These are phyloP conservation scores for Aspergillus terreus DNA, from an alignment of 2,329 filamentous ascomycete genomes.

Conservation along the genomic window DNA sequence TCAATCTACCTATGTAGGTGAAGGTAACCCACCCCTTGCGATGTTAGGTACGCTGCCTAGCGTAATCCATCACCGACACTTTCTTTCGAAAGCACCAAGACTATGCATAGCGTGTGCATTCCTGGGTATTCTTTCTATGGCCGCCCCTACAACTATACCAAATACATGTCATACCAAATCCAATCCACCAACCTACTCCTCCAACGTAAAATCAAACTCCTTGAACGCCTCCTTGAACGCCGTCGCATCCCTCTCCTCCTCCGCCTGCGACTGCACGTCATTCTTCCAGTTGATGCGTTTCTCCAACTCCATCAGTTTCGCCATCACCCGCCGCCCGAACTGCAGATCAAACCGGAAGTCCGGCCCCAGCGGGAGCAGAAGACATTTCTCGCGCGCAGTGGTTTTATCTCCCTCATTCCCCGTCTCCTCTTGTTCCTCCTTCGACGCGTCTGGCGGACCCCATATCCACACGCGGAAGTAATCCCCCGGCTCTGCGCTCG, in stretches of 20 bases:
- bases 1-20: too few relatives aligned
- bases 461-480: conserved; percentile 84
- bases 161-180: too few relatives aligned
- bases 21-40: too few relatives aligned
- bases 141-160: too few relatives aligned
- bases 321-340: conserved; percentile 81
- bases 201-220: conserved; percentile 75
- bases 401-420: conserved; percentile 4
- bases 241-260: conserved; percentile 74
- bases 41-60: too few relatives aligned
- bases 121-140: too few relatives aligned
- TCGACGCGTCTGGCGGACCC: conserved; percentile 31
- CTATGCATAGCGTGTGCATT: too few relatives aligned
- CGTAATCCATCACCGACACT: too few relatives aligned
- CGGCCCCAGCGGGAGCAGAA: conserved; percentile 70
- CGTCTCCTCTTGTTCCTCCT: conserved; percentile 3
- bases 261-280: conserved; percentile 69
- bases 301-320: conserved; percentile 80
- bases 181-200: conserved; percentile 16
- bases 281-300: conserved; percentile 79
- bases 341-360: conserved; percentile 82
- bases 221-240: conserved; percentile 79
- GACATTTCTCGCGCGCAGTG: conserved; percentile 52
- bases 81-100: too few relatives aligned
- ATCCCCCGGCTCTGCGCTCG: conserved; percentile 47